Evolutionary conservation across 352 stramenopile genomes (phyloP), one percentile per base, ranked within the genome.

Genomic region (Phytophthora hibernalis): DNA sequence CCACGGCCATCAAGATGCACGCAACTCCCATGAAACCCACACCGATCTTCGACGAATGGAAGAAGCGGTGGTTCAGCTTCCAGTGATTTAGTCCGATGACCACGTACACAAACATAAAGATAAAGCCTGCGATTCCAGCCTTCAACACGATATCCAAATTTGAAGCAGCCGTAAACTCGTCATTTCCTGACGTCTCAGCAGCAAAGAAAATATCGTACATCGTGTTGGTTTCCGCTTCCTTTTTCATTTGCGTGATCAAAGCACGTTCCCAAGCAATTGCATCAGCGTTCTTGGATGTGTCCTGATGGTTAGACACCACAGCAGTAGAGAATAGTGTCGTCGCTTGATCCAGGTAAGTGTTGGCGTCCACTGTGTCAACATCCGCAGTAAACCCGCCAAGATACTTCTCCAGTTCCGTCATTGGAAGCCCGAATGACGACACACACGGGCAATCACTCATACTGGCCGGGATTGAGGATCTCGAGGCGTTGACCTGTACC

Each of bases 381-480:
- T 50, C 61, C 9, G 54, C 31, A 13, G 72, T 72, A 44, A 82
- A 76, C 0, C 80, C 77, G 33, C 85, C 81, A 2, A 93, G 53
- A 30, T 87, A 85, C 50, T 78, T 77, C 42, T 87, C 75, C 60
- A 87, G 57, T 40, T 86, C 71, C 42, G 79, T 73, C 73, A 91
- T 90, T 2, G 81, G 79, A 9, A 64, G 60, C 20, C 82, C 85
- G 49, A 86, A 91, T 0, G 79, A 78, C 13, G 82, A 87, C 9
- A 89, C 53, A 53, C 85, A 93, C 1, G 85, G 82, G 28, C 85
- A 93, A 24, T 88, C 76, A 3, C 52, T 78, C 83, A 95, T 92
- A 10, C 52, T 79, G 8, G 68, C 18, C 9, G 87, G 87, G 28
- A 90, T 62, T 40, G 72, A 73, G 1, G 72, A 68, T 2, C 57